Percentiles rank a stretch among this genome's conserved stretches.
These are phyloP conservation scores for Rhytidiadelphus loreus DNA, from an alignment of 225 moss, liverwort and hornwort species.

Conservation along the genomic window DNA sequence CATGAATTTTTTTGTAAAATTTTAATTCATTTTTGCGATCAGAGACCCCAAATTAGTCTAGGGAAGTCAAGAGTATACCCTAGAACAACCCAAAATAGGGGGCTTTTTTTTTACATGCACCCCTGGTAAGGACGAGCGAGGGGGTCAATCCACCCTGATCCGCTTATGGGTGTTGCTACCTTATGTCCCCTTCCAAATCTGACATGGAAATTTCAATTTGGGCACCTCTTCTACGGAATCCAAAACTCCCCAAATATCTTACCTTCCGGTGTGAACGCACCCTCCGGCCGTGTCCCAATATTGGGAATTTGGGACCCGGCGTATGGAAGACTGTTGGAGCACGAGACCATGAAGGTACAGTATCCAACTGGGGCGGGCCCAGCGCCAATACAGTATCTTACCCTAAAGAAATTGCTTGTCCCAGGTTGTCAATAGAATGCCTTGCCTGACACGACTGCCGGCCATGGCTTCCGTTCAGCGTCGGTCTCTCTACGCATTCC, in stretches of 20 bases:
- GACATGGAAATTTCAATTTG: background rate
- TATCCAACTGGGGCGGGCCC: background rate
- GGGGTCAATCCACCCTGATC: no score
- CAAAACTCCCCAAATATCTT: background rate
- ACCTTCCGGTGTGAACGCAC: background rate
- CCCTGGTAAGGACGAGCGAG: no score
- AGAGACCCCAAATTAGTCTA: no score
- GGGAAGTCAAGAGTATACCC: no score
- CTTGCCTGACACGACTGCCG: background rate
- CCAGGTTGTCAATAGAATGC: background rate
- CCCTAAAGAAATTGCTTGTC: background rate
- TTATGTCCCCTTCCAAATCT: background rate
- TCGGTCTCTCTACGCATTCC: background rate
- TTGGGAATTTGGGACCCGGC: background rate
- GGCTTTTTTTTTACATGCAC: no score
- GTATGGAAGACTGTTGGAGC: background rate
- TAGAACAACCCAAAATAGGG: no score
- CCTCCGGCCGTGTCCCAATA: no score
- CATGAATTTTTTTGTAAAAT: no score
- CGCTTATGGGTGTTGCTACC: no score
- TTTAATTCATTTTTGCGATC: no score
- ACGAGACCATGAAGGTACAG: background rate
- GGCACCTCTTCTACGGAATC: no score
- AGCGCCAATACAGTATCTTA: background rate
- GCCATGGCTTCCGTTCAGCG: background rate